Evolutionary conservation across 129 eudicot genomes (phyloP).

Genomic region (Calendula officinalis): DNA sequence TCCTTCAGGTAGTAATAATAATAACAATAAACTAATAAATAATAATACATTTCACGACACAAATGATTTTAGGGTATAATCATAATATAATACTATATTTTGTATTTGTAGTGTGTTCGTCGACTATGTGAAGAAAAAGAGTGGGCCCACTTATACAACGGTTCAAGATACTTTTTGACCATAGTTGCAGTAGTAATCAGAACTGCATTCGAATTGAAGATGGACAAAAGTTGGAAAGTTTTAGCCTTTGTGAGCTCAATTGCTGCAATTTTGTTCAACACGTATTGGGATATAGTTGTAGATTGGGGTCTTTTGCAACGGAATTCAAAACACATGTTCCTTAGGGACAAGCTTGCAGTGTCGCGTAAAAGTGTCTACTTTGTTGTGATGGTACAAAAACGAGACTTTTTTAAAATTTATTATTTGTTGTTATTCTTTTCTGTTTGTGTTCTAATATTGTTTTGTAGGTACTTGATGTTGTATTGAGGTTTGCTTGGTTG

Average conservation of each 20-base stretch:
- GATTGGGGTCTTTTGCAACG: conserved; percentile 84
- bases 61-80: background rate
- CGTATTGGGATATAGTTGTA: conserved; percentile 78
- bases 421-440: background rate
- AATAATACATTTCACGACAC: background rate
- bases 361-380: conserved; percentile 56
- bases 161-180: conserved; percentile 67
- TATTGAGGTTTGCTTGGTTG: conserved; percentile 73
- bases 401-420: background rate
- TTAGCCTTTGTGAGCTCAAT: conserved; percentile 56
- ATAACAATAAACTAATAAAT: conserved; percentile 10
- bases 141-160: conserved; percentile 47
- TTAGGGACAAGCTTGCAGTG: conserved; percentile 61
- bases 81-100: conserved; percentile 6
- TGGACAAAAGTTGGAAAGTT: conserved; percentile 46
- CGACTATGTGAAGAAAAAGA: conserved; percentile 69
- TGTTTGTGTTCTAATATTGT: conserved; percentile 5
- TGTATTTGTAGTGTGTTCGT: conserved; percentile 63
- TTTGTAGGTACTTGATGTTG: conserved; percentile 56
- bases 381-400: conserved; percentile 53
- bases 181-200: conserved; percentile 64
- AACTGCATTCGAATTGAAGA: conserved; percentile 52
- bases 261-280: conserved; percentile 50
- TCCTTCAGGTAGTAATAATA: conserved; percentile 62
- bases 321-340: conserved; percentile 54